Conservation (phyloP, 257 asterid species). For the Verbascum thapsus region DNA sequence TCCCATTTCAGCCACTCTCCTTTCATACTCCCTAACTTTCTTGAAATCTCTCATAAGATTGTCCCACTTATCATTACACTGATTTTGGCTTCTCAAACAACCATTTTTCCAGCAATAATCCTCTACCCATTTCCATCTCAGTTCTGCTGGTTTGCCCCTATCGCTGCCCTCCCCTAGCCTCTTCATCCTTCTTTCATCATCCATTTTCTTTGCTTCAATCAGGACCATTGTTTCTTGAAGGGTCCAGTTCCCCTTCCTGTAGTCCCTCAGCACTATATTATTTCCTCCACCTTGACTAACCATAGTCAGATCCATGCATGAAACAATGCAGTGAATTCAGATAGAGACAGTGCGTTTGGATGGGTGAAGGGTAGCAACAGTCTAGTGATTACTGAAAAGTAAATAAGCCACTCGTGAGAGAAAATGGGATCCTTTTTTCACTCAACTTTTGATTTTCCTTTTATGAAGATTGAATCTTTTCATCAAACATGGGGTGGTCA, state of each 20-base stretch:
- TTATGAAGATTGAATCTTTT: conserved; percentile 18
- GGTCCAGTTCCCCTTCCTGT: conserved; percentile 96
- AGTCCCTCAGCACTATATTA: conserved; percentile 65
- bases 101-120: conserved; percentile 84
- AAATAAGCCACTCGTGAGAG: too few species aligned
- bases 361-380: too few species aligned
- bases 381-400: conserved; percentile 12
- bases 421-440: too few species aligned
- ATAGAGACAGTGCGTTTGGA: background rate
- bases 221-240: conserved; percentile 80
- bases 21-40: conserved; percentile 75
- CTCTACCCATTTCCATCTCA: conserved; percentile 97
- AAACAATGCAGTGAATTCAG: background rate
- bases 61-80: conserved; percentile 97
- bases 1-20: conserved; percentile 30
- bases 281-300: conserved; percentile 43
- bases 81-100: conserved; percentile 86
- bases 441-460: background rate
- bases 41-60: conserved; percentile 94
- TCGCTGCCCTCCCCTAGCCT: conserved; percentile 51
- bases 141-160: conserved; percentile 74
- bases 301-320: conserved; percentile 52
- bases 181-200: conserved; percentile 79
- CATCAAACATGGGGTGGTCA: conserved; percentile 26
- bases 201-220: conserved; percentile 87